These are phyloP conservation scores for Ascochyta rabiei DNA, from an alignment of 2,329 filamentous ascomycete species.

Conservation along the genomic window DNA sequence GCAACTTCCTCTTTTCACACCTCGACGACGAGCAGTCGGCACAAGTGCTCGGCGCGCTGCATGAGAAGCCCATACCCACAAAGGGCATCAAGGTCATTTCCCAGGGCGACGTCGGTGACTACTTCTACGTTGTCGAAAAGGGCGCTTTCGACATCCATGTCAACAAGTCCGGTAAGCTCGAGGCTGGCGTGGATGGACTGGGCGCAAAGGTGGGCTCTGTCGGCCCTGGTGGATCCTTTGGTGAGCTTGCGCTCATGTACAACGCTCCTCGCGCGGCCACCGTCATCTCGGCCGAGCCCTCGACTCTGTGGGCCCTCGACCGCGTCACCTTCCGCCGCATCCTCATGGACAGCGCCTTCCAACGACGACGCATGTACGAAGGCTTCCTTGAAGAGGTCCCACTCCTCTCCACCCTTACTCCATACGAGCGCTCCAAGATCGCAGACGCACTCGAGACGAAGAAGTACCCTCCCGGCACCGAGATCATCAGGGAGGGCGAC, in stretches of 20 bases:
- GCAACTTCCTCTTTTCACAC: conserved; percentile 93
- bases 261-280: conserved; percentile 96
- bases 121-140: conserved; percentile 95
- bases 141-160: conserved; percentile 92
- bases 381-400: conserved; percentile 94
- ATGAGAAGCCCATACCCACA: conserved; percentile 93
- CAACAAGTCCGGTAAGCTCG: conserved; percentile 75
- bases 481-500: conserved; percentile 91
- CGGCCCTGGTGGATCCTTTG: conserved; percentile 89
- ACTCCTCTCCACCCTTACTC: conserved; percentile 78
- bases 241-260: conserved; percentile 97
- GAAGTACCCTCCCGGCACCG: conserved; percentile 79
- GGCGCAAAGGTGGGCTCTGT: conserved; percentile 83
- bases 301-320: conserved; percentile 91
- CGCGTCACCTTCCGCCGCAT: conserved; percentile 97
- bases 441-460: conserved; percentile 92
- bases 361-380: conserved; percentile 95
- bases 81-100: conserved; percentile 91
- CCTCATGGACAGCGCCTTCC: conserved; percentile 97
- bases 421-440: conserved; percentile 96
- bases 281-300: conserved; percentile 81
- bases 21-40: conserved; percentile 90
- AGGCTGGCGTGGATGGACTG: conserved; percentile 80
- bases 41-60: conserved; percentile 86
- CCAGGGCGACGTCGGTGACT: conserved; percentile 95